phyloP scores from a whole-genome alignment of 176 grass and related monocot genomes.

The Oryza glaberrima region DNA sequence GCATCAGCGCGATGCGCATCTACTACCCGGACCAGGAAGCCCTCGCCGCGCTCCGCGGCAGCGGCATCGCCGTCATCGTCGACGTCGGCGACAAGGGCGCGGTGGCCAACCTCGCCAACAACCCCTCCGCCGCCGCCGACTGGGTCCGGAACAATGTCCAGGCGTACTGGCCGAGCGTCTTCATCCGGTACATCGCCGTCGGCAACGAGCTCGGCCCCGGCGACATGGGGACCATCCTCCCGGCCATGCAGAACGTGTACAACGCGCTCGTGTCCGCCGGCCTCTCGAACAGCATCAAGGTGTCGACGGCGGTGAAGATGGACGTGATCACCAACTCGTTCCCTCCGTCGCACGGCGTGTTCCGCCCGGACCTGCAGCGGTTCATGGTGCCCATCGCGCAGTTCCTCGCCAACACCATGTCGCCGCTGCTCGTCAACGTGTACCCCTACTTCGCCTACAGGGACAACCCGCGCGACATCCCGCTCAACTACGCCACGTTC shows the following conservation, averaged over 20 bases:
- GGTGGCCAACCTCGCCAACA: conserved; percentile 34
- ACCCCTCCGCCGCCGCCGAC: not conserved
- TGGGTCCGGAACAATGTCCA: conserved; percentile 55
- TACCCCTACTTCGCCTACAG: conserved; percentile 64
- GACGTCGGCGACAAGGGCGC: conserved; percentile 36
- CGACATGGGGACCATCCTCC: conserved; percentile 35
- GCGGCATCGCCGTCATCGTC: conserved; percentile 46
- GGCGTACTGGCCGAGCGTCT: conserved; percentile 3
- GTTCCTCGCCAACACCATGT: conserved; percentile 37
- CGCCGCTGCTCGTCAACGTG: conserved; percentile 62
- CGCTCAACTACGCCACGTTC: conserved; percentile 51
- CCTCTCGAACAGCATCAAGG: conserved; percentile 35
- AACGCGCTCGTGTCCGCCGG: conserved; percentile 33
- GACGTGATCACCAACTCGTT: conserved; percentile 34
- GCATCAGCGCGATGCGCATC: conserved; percentile 63
- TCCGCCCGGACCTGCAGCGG: not conserved
- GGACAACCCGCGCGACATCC: not conserved
- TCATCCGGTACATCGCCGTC: conserved; percentile 56
- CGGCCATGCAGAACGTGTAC: conserved; percentile 61
- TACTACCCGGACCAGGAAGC: conserved; percentile 44
- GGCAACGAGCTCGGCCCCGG: conserved; percentile 52
- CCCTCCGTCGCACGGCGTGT: conserved; percentile 54
- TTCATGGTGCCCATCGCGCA: conserved; percentile 33
- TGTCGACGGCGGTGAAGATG: conserved; percentile 41
- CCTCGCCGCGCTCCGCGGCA: conserved; percentile 51